Conservation (phyloP, 2,329 filamentous ascomycete genomes). For the Epichloe elymi region DNA sequence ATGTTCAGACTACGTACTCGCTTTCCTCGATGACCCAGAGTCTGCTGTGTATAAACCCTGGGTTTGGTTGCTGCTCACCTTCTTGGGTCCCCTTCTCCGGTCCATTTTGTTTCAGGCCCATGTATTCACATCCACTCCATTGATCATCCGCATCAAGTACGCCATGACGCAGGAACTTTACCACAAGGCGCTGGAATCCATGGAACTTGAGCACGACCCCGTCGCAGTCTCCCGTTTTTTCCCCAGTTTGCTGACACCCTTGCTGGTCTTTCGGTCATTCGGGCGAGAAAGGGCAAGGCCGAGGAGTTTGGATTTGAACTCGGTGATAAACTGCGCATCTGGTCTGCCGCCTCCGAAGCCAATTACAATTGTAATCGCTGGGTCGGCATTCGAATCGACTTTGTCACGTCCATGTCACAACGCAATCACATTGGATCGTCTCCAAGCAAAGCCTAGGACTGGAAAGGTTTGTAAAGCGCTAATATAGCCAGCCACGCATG, state of each 20-base stretch:
- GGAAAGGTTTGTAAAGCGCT: no score
- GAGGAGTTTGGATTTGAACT: conserved; percentile 33
- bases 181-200: conserved; percentile 38
- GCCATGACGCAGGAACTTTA: conserved; percentile 47
- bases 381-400: conserved; percentile 41
- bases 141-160: conserved; percentile 42
- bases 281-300: conserved; percentile 35
- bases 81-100: conserved; percentile 33
- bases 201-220: conserved; percentile 43
- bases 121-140: conserved; percentile 42
- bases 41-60: conserved; percentile 32
- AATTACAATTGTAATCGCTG: conserved; percentile 45
- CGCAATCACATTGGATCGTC: no score
- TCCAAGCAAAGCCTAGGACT: no score
- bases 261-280: conserved; percentile 36
- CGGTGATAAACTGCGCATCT: conserved; percentile 35
- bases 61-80: conserved; percentile 41
- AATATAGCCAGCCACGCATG: no score
- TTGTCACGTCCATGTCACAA: conserved; percentile 29
- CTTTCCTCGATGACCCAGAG: conserved; percentile 34
- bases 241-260: conserved; percentile 42
- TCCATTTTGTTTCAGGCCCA: conserved; percentile 43
- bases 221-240: conserved; percentile 44
- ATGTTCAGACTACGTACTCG: conserved; percentile 40
- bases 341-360: conserved; percentile 33